These are phyloP conservation scores for Aspergillus oerlinghausenensis DNA, from an alignment of 2,329 filamentous ascomycete species.

Conservation along the genomic window DNA sequence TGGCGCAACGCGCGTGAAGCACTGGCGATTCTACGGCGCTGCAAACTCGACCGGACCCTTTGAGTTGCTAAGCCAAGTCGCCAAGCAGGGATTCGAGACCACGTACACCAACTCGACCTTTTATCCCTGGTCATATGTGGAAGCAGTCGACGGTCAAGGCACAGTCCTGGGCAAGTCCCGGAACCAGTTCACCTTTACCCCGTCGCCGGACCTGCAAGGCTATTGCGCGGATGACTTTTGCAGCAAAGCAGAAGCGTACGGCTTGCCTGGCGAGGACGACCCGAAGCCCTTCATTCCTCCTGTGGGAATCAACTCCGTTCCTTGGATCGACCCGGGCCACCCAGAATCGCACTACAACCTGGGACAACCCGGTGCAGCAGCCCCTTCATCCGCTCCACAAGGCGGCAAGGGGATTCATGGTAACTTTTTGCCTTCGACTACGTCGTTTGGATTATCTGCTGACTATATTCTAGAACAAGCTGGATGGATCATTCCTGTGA, in stretches of 20 bases:
- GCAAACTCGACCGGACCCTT: constrained; percentile 29
- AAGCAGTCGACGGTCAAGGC: constrained; percentile 32
- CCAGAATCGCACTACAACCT: constrained; percentile 17
- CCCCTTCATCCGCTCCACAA: constrained; percentile 2
- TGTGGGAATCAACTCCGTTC: constrained; percentile 28
- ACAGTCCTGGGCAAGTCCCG: constrained; percentile 30
- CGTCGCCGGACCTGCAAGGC: constrained; percentile 29
- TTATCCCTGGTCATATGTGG: constrained; percentile 31
- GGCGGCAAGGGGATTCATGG: constrained; percentile 3
- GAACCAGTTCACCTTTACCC: constrained; percentile 34
- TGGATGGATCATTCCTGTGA: constrained; percentile 12
- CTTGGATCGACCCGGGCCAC: constrained; percentile 28
- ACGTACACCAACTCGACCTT: constrained; percentile 25
- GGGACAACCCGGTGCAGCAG: constrained; percentile 7
- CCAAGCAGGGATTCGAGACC: constrained; percentile 39
- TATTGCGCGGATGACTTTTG: constrained; percentile 28
- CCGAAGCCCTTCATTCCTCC: constrained; percentile 26
- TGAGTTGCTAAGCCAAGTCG: constrained; percentile 22
- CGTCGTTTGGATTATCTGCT: background rate
- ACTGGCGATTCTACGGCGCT: constrained; percentile 34
- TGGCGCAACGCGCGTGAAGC: constrained; percentile 34
- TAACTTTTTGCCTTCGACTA: constrained; percentile 1
- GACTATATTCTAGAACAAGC: constrained; percentile 2
- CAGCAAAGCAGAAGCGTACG: constrained; percentile 25
- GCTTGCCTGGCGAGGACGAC: constrained; percentile 25